A percentile compares a stretch with the other conserved stretches of the same genome.
Evolutionary conservation across 352 stramenopile species (phyloP).

Genomic region (Blastocystis sp.): DNA sequence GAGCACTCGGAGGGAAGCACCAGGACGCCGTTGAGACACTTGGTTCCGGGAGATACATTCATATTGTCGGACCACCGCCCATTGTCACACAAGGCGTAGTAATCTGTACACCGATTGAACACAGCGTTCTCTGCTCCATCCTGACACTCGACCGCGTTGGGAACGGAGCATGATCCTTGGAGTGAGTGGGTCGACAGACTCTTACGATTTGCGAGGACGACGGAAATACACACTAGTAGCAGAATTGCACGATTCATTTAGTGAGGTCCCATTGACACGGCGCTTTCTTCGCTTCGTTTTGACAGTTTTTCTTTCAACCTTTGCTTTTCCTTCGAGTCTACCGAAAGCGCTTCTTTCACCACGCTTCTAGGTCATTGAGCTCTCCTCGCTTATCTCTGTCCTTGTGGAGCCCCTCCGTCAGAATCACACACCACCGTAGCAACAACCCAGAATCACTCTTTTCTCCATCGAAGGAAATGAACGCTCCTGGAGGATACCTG

Average conservation of each 20-base stretch:
- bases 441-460: too few species aligned
- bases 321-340: too few species aligned
- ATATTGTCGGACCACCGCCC: background rate
- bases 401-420: too few species aligned
- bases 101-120: background rate
- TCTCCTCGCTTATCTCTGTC: too few species aligned
- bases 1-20: background rate
- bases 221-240: background rate
- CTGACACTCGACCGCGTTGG: background rate
- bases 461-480: too few species aligned
- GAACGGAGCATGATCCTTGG: background rate
- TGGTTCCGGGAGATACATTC: background rate
- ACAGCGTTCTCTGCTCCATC: background rate
- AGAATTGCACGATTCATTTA: slow-evolving; percentile 9
- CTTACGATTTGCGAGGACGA: background rate
- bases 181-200: background rate
- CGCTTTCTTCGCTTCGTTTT: background rate
- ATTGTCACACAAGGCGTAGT: background rate
- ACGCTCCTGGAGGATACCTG: too few species aligned
- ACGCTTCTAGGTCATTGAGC: too few species aligned
- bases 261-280: background rate
- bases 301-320: background rate
- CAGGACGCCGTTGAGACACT: background rate
- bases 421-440: too few species aligned
- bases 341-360: too few species aligned